These are phyloP conservation scores for Capsicum rhomboideum DNA, from an alignment of 257 asterid genomes.

Conservation along the genomic window DNA sequence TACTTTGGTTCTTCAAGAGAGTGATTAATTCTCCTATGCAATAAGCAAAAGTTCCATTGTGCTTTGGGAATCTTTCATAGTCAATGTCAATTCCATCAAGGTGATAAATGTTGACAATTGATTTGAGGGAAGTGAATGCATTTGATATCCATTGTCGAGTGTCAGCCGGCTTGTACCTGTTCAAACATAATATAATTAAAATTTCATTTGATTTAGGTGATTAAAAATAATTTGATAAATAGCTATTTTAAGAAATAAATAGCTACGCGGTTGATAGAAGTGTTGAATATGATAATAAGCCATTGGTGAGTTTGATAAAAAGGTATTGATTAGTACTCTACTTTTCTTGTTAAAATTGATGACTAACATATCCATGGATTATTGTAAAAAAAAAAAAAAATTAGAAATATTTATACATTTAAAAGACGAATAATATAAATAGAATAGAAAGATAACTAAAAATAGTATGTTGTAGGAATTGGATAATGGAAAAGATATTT, in stretches of 20 bases:
- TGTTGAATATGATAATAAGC: background rate
- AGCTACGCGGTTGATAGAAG: no score
- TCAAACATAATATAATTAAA: conserved; percentile 4
- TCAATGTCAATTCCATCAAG: conserved; percentile 71
- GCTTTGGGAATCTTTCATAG: conserved; percentile 43
- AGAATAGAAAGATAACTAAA: no score
- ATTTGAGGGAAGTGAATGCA: conserved; percentile 44
- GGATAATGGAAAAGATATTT: background rate
- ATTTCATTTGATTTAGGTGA: no score
- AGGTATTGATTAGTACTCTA: no score
- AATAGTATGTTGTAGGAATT: background rate
- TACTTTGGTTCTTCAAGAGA: conserved; percentile 43
- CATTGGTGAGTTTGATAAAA: background rate
- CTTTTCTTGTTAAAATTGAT: no score
- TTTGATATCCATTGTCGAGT: conserved; percentile 44
- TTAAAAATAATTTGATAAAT: no score
- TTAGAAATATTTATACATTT: no score
- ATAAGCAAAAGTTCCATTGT: conserved; percentile 34
- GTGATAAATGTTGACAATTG: conserved; percentile 32
- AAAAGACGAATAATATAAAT: no score
- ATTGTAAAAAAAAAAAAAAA: no score
- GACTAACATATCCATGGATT: no score
- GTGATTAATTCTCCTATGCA: conserved; percentile 63
- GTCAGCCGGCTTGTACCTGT: conserved; percentile 46
- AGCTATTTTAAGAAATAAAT: no score